A percentile compares a stretch with the other conserved stretches of the same genome.
phyloP scores from a whole-genome alignment of 495 filamentous ascomycete genomes.

The Clohesyomyces aquaticus region DNA sequence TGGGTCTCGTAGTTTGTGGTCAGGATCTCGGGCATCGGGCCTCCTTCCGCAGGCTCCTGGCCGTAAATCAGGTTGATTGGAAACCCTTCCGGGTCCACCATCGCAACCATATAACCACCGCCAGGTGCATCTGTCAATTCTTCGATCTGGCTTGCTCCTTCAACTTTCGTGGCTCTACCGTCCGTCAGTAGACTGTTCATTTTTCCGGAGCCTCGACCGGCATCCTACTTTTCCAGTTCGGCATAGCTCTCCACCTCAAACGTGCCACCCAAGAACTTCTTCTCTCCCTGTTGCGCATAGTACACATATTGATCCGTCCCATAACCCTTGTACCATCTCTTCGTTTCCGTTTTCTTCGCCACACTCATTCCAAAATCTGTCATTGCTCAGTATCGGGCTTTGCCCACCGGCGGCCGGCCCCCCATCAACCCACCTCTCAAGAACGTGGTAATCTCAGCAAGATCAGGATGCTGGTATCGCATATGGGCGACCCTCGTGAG shows the following conservation, averaged over 20 bases:
- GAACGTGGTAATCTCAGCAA: slow-evolving; percentile 52
- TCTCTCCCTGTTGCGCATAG: slow-evolving; percentile 47
- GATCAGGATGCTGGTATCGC: slow-evolving; percentile 57
- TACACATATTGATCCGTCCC: slow-evolving; percentile 49
- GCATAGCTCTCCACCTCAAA: slow-evolving; percentile 45
- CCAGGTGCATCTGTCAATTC: slow-evolving; percentile 59
- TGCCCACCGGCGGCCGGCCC: too few relatives aligned
- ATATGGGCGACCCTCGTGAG: slow-evolving; percentile 53
- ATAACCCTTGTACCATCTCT: slow-evolving; percentile 48
- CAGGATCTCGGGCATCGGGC: slow-evolving; percentile 54
- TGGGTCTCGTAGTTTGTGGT: slow-evolving; percentile 54
- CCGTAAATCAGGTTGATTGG: slow-evolving; percentile 63
- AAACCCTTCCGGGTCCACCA: slow-evolving; percentile 63
- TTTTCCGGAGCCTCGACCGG: too few relatives aligned
- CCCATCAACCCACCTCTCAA: slow-evolving; percentile 40
- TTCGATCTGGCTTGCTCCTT: slow-evolving; percentile 54
- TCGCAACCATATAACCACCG: slow-evolving; percentile 61
- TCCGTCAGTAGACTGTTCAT: too few relatives aligned
- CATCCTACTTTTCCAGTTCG: slow-evolving; percentile 45
- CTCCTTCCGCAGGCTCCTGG: slow-evolving; percentile 49
- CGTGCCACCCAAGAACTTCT: slow-evolving; percentile 49
- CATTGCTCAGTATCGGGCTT: slow-evolving; percentile 2
- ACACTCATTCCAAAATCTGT: slow-evolving; percentile 49
- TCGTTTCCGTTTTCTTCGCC: slow-evolving; percentile 42
- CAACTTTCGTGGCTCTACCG: slow-evolving; percentile 39